Conservation (phyloP, 352 stramenopile species). For the Phytophthora multivora region DNA sequence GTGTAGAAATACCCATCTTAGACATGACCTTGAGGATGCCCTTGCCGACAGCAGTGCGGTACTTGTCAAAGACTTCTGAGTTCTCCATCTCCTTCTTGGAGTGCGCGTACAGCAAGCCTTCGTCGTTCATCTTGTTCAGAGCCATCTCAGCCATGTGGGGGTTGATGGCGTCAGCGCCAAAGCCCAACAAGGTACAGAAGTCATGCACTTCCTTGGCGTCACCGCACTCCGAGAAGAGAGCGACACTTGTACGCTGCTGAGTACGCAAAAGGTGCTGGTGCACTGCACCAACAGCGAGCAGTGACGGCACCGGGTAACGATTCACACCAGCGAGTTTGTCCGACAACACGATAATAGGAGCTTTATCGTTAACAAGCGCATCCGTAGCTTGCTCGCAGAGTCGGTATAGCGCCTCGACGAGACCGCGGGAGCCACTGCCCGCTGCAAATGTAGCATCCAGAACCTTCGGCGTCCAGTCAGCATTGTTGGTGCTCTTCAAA, state of each 20-base stretch:
- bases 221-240: slow-evolving; percentile 94
- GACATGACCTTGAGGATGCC: slow-evolving; percentile 85
- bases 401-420: slow-evolving; percentile 88
- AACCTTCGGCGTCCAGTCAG: slow-evolving; percentile 61
- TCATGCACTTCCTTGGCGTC: slow-evolving; percentile 97
- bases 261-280: slow-evolving; percentile 96
- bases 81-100: slow-evolving; percentile 57
- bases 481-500: slow-evolving; percentile 81
- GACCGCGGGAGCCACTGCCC: slow-evolving; percentile 59
- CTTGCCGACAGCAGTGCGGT: slow-evolving; percentile 69
- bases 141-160: slow-evolving; percentile 96
- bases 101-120: slow-evolving; percentile 85
- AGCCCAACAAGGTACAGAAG: slow-evolving; percentile 93
- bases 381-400: slow-evolving; percentile 94
- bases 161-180: slow-evolving; percentile 95
- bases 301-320: slow-evolving; percentile 93
- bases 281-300: slow-evolving; percentile 94
- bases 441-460: slow-evolving; percentile 73
- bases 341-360: slow-evolving; percentile 91
- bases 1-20: slow-evolving; percentile 97
- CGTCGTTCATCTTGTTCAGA: slow-evolving; percentile 95
- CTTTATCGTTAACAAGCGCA: slow-evolving; percentile 83
- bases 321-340: slow-evolving; percentile 89
- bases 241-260: slow-evolving; percentile 89
- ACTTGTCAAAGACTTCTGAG: slow-evolving; percentile 69